phyloP scores from a whole-genome alignment of 148 eudicot species.

The Vaccinium corymbosum region DNA sequence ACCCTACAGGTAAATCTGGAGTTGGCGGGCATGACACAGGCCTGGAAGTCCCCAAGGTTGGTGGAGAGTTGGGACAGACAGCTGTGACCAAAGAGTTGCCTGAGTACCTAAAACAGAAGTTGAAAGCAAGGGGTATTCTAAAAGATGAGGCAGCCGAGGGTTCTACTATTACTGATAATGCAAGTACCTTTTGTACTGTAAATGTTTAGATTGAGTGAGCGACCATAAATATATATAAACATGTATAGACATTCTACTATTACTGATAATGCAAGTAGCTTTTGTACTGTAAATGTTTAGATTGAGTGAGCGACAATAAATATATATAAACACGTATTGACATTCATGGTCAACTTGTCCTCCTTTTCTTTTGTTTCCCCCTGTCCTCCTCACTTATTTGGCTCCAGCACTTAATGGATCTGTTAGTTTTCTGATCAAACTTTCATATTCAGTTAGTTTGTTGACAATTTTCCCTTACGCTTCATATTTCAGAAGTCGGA shows the following conservation, averaged over 20 bases:
- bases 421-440: not conserved
- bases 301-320: not conserved
- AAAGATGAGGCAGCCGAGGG: conserved; percentile 44
- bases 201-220: not conserved
- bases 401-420: not conserved
- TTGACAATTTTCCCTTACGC: conserved; percentile 14
- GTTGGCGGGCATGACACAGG: conserved; percentile 34
- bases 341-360: not conserved
- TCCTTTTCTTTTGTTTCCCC: not conserved
- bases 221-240: not conserved
- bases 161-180: conserved; percentile 29
- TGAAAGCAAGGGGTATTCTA: conserved; percentile 86
- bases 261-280: conserved; percentile 42
- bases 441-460: not conserved
- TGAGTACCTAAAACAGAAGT: conserved; percentile 77
- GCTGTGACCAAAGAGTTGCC: conserved; percentile 56
- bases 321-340: not conserved
- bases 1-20: conserved; percentile 32
- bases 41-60: conserved; percentile 29
- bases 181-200: conserved; percentile 26
- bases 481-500: conserved; percentile 48
- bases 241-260: not conserved
- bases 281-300: not conserved
- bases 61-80: conserved; percentile 42
- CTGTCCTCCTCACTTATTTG: conserved; percentile 2